Conservation (phyloP, 163 green algal genomes). For the Scenedesmus sp. region DNA sequence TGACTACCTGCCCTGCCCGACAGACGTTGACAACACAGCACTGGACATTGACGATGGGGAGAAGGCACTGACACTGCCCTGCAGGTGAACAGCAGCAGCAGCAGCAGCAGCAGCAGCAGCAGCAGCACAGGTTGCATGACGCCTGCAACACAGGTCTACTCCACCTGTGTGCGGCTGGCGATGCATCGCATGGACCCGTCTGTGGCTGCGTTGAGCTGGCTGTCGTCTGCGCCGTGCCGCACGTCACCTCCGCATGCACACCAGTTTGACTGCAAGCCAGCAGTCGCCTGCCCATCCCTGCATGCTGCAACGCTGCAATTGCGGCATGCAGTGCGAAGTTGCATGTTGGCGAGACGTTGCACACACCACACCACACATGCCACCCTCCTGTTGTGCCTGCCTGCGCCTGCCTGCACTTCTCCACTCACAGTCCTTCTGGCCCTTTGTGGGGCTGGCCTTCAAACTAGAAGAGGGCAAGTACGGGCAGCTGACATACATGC, state of each 20-base stretch:
- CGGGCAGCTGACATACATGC: slow-evolving; percentile 99
- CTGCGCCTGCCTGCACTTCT: not conserved
- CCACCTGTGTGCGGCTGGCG: too few species aligned
- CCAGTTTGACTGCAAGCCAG: too few species aligned
- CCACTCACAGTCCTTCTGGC: slow-evolving; percentile 60
- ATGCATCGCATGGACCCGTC: too few species aligned
- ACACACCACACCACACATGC: not conserved
- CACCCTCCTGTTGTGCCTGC: not conserved
- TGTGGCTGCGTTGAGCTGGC: too few species aligned
- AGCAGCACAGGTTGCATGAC: not conserved
- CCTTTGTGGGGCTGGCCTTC: slow-evolving; percentile 96
- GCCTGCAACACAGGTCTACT: too few species aligned
- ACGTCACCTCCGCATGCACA: too few species aligned
- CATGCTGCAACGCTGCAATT: too few species aligned
- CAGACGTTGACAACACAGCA: slow-evolving; percentile 86
- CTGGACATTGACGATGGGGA: slow-evolving; percentile 82
- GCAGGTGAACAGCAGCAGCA: slow-evolving; percentile 38
- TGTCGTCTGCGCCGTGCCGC: too few species aligned
- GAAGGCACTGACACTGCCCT: slow-evolving; percentile 70
- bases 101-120: not conserved
- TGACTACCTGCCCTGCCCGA: slow-evolving; percentile 93
- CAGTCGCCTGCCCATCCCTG: too few species aligned
- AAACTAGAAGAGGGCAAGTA: slow-evolving; percentile 99
- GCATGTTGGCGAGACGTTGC: too few species aligned
- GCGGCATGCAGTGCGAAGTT: too few species aligned